These are phyloP conservation scores for Diutina sp. DNA, from an alignment of 1,139 yeast genomes.

Conservation along the genomic window DNA sequence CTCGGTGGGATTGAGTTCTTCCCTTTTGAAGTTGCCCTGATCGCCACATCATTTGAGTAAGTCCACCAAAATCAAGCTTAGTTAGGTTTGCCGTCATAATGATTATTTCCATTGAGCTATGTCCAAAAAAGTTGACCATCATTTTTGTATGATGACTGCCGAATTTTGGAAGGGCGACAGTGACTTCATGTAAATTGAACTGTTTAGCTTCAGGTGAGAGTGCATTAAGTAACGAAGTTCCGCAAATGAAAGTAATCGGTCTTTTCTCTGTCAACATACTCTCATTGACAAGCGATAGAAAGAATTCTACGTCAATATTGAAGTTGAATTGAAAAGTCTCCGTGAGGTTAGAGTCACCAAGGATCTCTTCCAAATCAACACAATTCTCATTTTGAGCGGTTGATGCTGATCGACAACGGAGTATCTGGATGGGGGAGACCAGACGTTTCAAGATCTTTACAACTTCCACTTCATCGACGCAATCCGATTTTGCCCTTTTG, in stretches of 20 bases:
- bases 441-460: background rate
- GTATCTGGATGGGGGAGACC: background rate
- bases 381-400: conserved; percentile 4
- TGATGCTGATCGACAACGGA: background rate
- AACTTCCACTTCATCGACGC: background rate
- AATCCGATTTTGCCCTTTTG: conserved; percentile 4
- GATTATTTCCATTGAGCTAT: conserved; percentile 30
- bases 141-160: conserved; percentile 57
- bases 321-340: conserved; percentile 40
- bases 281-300: conserved; percentile 21
- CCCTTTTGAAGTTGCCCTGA: conserved; percentile 30
- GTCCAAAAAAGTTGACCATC: conserved; percentile 45
- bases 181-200: conserved; percentile 17
- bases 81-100: conserved; percentile 51
- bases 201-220: background rate
- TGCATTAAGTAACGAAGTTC: conserved; percentile 6
- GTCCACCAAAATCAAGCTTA: conserved; percentile 35
- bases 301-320: conserved; percentile 27
- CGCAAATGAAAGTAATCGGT: conserved; percentile 21
- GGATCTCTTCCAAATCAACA: conserved; percentile 13
- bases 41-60: conserved; percentile 57
- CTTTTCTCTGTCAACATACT: conserved; percentile 10
- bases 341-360: conserved; percentile 18
- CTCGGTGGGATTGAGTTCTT: conserved; percentile 4
- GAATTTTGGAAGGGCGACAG: conserved; percentile 18